These are phyloP conservation scores for Lentinula sp. DNA, from an alignment of 768 basidiomycete species.

Conservation along the genomic window DNA sequence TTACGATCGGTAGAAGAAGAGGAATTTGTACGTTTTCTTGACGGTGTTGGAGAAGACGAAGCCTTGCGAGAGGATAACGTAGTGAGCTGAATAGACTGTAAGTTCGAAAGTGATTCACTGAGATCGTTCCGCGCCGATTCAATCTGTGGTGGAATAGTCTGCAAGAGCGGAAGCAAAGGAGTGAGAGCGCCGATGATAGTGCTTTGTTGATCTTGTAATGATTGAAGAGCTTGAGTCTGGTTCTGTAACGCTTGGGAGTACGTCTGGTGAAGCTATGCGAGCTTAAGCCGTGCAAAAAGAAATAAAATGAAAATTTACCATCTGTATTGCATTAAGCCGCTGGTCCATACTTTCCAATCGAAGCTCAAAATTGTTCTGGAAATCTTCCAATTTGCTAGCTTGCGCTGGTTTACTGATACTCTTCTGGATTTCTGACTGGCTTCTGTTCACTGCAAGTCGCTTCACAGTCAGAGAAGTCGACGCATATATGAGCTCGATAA, in stretches of 20 bases:
- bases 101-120: conserved; percentile 19
- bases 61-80: neutral
- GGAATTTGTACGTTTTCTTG: neutral
- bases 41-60: neutral
- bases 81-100: neutral
- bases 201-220: conserved; percentile 57
- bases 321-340: conserved; percentile 43
- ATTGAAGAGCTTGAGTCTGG: conserved; percentile 50
- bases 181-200: conserved; percentile 47
- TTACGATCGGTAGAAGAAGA: neutral
- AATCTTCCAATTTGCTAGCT: conserved; percentile 26
- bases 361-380: conserved; percentile 34
- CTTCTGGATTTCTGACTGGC: conserved; percentile 55
- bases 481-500: conserved; percentile 10
- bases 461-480: neutral
- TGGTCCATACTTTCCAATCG: conserved; percentile 44
- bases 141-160: conserved; percentile 53
- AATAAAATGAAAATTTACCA: conserved; percentile 33
- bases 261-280: conserved; percentile 16
- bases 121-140: conserved; percentile 32
- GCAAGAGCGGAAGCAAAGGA: conserved; percentile 56
- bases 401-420: conserved; percentile 56
- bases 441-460: conserved; percentile 46
- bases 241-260: conserved; percentile 38
- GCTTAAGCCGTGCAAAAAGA: neutral